Base-by-base conservation (phyloP, 2,329 filamentous ascomycete species). In the Fusarium sp. region DNA sequence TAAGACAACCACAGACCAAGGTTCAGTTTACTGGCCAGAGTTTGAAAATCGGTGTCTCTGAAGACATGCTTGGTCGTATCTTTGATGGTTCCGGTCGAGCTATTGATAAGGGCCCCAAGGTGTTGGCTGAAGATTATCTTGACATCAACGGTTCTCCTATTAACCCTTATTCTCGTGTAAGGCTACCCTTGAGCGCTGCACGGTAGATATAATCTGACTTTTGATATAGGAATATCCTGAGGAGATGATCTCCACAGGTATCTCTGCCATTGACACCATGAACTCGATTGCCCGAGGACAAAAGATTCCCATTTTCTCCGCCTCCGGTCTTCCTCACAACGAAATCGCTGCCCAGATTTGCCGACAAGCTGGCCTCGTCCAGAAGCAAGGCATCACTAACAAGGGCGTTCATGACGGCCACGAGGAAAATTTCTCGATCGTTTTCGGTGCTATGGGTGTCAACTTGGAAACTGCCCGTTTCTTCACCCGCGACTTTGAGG, bases 211-310 rank as follows among this genome's bases (percentile, higher is more conserved):
- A 4, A 18, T 21, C 44, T 57, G 37, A 61, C 75, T 79, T 60
- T 69, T 9, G 41, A 39, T 45, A 29, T 73, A 97, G 94, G 94
- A 97, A 77, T 99, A 99, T 82, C 96, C 96, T 79, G 96, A 99
- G 86, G 97, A 99, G 86, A 99, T 99, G 95, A 98, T 99, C 79
- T 96, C 95, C 39, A 99, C 96, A 52, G 96, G 96, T 91, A 99
- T 99, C 83, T 98, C 95, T 71, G 95, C 96, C 80, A 98, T 99
- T 80, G 95, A 98, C 82, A 97, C 95, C 70, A 98, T 98, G 95
- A 94, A 94, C 87, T 95, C 93, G 70, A 97, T 98, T 83, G 96
- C 97, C 74, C 94, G 96, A 90, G 96, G 96, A 72, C 96, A 99
- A 84, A 99, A 99, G 89, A 99, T 99, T 75, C 96, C 97, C 78